These are phyloP conservation scores for Sarocladium kiliense DNA, from an alignment of 2,329 filamentous ascomycete species.

Conservation along the genomic window DNA sequence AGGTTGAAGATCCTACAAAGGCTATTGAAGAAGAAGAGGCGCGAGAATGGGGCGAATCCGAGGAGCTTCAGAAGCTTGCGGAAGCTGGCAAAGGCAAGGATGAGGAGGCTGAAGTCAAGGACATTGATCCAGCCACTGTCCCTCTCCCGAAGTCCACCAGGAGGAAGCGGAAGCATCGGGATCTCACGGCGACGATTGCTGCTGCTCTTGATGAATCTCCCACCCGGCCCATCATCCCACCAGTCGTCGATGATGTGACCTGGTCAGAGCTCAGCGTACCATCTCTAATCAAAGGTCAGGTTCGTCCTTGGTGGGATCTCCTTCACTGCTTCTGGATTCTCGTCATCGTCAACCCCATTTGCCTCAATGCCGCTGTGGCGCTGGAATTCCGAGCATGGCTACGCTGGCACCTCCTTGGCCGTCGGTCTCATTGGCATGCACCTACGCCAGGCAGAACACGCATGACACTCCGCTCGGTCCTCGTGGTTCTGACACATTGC, in stretches of 20 bases:
- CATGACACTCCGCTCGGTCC: constrained; percentile 4
- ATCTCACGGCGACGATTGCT: too few species aligned
- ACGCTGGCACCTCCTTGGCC: neutral
- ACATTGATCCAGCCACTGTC: too few species aligned
- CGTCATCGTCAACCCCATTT: neutral
- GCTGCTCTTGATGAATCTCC: too few species aligned
- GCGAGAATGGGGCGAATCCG: too few species aligned
- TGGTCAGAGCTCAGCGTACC: neutral
- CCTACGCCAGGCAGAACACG: neutral
- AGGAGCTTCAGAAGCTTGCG: too few species aligned
- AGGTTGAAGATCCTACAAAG: too few species aligned
- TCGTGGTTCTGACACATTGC: constrained; percentile 6
- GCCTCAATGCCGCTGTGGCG: neutral
- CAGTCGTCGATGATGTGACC: neutral
- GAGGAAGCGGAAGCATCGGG: too few species aligned
- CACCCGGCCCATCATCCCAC: neutral
- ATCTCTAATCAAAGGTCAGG: neutral
- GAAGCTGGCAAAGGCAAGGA: too few species aligned
- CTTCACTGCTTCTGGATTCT: neutral
- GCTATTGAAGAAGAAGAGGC: too few species aligned
- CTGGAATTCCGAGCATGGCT: neutral
- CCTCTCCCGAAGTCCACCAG: too few species aligned
- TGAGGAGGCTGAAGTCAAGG: too few species aligned
- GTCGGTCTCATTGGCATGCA: neutral
- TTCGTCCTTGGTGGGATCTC: neutral